Percentiles rank a stretch among this genome's conserved stretches.
These are phyloP conservation scores for Ceratocystis lukuohia DNA, from an alignment of 2,329 filamentous ascomycete genomes.

Conservation along the genomic window DNA sequence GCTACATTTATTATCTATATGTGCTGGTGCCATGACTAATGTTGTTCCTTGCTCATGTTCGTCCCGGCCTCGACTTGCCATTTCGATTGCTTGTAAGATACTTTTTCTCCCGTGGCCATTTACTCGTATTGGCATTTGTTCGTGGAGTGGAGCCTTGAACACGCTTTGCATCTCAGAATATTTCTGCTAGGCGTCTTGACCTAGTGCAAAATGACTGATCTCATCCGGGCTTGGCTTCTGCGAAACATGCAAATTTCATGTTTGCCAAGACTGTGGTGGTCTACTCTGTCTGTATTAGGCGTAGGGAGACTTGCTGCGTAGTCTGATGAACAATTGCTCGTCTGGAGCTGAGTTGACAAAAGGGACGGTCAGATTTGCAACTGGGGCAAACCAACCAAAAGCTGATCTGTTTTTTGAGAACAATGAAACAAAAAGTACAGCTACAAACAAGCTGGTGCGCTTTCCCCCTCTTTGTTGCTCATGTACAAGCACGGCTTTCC, in stretches of 20 bases:
- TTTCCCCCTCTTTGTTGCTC: too few species aligned
- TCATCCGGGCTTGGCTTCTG: neutral
- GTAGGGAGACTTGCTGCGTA: neutral
- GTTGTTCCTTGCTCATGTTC: constrained; percentile 5
- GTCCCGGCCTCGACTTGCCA: neutral
- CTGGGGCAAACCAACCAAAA: neutral
- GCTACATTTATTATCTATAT: constrained; percentile 4
- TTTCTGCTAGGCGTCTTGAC: neutral
- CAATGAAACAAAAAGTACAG: too few species aligned
- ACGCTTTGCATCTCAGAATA: too few species aligned
- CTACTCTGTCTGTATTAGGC: constrained; percentile 1
- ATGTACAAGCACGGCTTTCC: neutral
- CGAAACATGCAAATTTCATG: neutral
- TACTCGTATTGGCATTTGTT: neutral
- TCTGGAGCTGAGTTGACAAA: neutral
- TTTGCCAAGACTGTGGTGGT: neutral
- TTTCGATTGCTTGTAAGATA: constrained; percentile 5
- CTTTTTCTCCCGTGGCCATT: too few species aligned
- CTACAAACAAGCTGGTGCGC: too few species aligned
- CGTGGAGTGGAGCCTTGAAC: neutral
- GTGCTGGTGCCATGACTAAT: constrained; percentile 5
- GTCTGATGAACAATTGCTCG: neutral
- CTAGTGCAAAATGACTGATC: neutral
- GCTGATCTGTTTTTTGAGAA: neutral
- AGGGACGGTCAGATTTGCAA: neutral